Evolutionary conservation across 2,329 filamentous ascomycete species (phyloP).

Genomic region (Simplicillium sp.): DNA sequence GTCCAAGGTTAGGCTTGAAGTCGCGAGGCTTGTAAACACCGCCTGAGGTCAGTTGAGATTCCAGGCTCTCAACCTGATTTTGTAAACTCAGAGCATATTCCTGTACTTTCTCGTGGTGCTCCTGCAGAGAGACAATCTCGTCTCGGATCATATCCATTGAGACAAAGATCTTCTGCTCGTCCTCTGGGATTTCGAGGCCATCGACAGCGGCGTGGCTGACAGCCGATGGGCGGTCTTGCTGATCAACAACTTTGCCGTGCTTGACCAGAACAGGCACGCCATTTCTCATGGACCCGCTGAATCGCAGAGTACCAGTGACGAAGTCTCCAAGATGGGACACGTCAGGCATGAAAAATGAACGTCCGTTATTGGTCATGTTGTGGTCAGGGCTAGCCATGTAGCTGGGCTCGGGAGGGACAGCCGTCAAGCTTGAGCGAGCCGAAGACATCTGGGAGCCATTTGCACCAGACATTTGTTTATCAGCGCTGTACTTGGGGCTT

Average conservation of each 20-base stretch:
- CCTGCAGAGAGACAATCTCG: slow-evolving; percentile 44
- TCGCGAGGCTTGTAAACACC: slow-evolving; percentile 12
- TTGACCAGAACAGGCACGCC: slow-evolving; percentile 48
- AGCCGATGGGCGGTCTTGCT: slow-evolving; percentile 20
- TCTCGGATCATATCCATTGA: slow-evolving; percentile 54
- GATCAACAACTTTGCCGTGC: slow-evolving; percentile 40
- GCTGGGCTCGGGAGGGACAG: slow-evolving; percentile 27
- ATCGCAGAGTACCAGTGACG: slow-evolving; percentile 43
- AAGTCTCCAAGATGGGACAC: slow-evolving; percentile 48
- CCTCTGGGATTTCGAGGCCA: slow-evolving; percentile 37
- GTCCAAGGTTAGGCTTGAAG: not conserved
- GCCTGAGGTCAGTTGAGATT: slow-evolving; percentile 33
- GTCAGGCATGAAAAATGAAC: slow-evolving; percentile 45
- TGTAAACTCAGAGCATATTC: slow-evolving; percentile 44
- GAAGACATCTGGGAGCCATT: slow-evolving; percentile 24
- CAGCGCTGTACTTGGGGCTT: slow-evolving; percentile 16
- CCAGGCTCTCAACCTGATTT: slow-evolving; percentile 39
- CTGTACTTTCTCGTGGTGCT: slow-evolving; percentile 46
- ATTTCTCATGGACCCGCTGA: slow-evolving; percentile 39
- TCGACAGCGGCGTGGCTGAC: slow-evolving; percentile 38
- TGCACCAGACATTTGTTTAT: slow-evolving; percentile 12
- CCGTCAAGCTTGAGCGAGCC: slow-evolving; percentile 29
- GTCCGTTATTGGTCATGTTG: slow-evolving; percentile 30
- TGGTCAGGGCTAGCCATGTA: slow-evolving; percentile 22
- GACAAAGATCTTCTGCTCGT: slow-evolving; percentile 49